Evolutionary conservation across 371 early-diverging fungal genomes (phyloP), one percentile per base, ranked within the genome.

Genomic region (Syncephalis plumigaleata): DNA sequence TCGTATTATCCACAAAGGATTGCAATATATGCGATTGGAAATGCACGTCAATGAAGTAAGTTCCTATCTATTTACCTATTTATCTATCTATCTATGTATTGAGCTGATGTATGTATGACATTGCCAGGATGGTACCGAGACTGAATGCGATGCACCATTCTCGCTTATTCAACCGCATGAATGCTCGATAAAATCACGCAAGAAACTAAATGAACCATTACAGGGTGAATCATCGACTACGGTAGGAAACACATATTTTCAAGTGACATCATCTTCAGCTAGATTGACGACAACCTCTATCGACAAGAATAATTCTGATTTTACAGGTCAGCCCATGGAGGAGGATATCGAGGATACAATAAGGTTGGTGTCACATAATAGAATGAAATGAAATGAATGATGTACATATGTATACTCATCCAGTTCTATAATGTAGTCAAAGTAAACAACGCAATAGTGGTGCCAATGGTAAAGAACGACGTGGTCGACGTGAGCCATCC

Each of bases 21-120:
- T 96, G 25, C 86, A 84, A 56, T 93, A 91, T 58, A 70, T 79
- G 66, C 87, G 89, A 47, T 75, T 91, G 47, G 91, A 92, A 61
- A 63, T 74, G 1, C 91, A 91, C 52, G 64, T 81, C 45, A 73
- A 77, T 43, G 77, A 82, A 64, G 89, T 81, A 55, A 20, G 47
- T 44, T 23, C 7, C 9, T 18, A n/a, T 0, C 2, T 45, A 39
- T 54, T n/a, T n/a, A n/a, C n/a, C n/a, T n/a, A n/a, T n/a, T n/a
- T n/a, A n/a, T n/a, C n/a, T n/a, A n/a, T n/a, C n/a, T n/a, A n/a
- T n/a, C n/a, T n/a, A n/a, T n/a, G n/a, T n/a, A n/a, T n/a, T n/a
- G n/a, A n/a, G n/a, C n/a, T n/a, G n/a, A n/a, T n/a, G n/a, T n/a
- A n/a, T n/a, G n/a, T n/a, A 31, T 31, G 17, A 21, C 36, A 11